Conservation (phyloP, 2,329 filamentous ascomycete species). For the Fusarium acutatum region DNA sequence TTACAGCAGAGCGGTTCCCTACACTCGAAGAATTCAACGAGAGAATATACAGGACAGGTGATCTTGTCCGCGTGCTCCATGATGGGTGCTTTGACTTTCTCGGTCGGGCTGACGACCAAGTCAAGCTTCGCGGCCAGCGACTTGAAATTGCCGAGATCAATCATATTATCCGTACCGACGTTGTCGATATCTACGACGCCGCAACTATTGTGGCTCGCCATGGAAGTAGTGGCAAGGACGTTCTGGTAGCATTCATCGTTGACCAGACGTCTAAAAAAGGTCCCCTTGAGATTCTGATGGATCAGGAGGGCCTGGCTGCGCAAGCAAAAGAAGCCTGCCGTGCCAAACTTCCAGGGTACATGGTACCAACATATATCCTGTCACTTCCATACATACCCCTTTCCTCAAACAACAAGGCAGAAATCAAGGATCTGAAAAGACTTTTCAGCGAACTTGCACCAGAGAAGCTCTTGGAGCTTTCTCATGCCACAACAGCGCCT, state of each 20-base stretch:
- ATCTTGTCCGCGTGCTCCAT: constrained; percentile 82
- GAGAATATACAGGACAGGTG: constrained; percentile 85
- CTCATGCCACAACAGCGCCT: constrained; percentile 42
- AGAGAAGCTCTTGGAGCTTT: constrained; percentile 68
- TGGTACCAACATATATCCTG: constrained; percentile 89
- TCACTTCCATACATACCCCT: constrained; percentile 77
- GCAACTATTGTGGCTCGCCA: constrained; percentile 80
- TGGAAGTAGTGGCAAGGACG: constrained; percentile 76
- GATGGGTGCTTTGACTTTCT: constrained; percentile 88
- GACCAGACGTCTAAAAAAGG: constrained; percentile 2
- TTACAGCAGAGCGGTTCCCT: constrained; percentile 82
- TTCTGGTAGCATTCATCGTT: constrained; percentile 79
- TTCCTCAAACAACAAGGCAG: constrained; percentile 89
- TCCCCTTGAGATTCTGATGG: constrained; percentile 37
- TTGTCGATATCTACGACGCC: constrained; percentile 69
- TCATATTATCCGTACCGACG: constrained; percentile 74
- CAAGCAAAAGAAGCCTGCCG: constrained; percentile 71
- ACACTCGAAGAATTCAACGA: constrained; percentile 64
- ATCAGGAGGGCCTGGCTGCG: constrained; percentile 51
- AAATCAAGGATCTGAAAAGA: constrained; percentile 72
- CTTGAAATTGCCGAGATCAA: constrained; percentile 94
- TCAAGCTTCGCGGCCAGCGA: constrained; percentile 89
- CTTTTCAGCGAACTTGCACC: constrained; percentile 71
- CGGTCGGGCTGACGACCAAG: constrained; percentile 88
- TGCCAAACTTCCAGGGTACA: constrained; percentile 78